Evolutionary conservation across 768 basidiomycete genomes (phyloP).

Genomic region (Lyophyllum atratum): DNA sequence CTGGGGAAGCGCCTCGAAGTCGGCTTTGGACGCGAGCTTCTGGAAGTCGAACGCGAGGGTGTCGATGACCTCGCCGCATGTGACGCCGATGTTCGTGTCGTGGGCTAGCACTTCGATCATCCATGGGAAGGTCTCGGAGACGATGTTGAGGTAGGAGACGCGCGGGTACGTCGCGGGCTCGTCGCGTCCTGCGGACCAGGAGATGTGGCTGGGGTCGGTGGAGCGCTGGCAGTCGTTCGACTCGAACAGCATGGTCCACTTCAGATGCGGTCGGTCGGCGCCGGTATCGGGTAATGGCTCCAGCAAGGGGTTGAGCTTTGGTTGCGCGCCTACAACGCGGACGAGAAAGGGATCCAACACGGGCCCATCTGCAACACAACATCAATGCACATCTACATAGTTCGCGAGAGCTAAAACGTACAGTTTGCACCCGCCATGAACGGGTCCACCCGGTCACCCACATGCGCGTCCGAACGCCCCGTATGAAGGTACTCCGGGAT

Average conservation of each 20-base stretch:
- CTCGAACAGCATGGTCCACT: conserved; percentile 76
- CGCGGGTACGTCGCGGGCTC: conserved; percentile 71
- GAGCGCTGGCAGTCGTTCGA: conserved; percentile 63
- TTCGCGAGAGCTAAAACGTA: conserved; percentile 8
- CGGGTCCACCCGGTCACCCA: conserved; percentile 16
- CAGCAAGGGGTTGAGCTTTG: conserved; percentile 65
- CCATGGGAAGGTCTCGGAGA: conserved; percentile 60
- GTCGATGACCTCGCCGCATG: conserved; percentile 68
- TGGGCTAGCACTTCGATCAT: conserved; percentile 48
- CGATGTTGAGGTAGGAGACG: conserved; percentile 48
- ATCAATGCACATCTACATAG: neutral
- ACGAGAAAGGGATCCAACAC: conserved; percentile 65
- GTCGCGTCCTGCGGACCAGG: conserved; percentile 67
- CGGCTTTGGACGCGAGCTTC: conserved; percentile 48
- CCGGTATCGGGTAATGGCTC: conserved; percentile 41
- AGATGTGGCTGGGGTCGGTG: conserved; percentile 56
- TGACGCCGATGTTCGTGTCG: conserved; percentile 52
- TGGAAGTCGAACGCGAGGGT: conserved; percentile 52
- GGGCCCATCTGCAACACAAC: conserved; percentile 54
- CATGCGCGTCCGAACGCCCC: conserved; percentile 7
- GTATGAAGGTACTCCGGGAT: neutral
- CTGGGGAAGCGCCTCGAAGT: conserved; percentile 46
- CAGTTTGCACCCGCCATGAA: conserved; percentile 22
- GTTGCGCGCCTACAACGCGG: conserved; percentile 45
- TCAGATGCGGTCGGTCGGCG: conserved; percentile 50